These are phyloP conservation scores for Xylariaceae sp. DNA, from an alignment of 2,329 filamentous ascomycete genomes.

Conservation along the genomic window DNA sequence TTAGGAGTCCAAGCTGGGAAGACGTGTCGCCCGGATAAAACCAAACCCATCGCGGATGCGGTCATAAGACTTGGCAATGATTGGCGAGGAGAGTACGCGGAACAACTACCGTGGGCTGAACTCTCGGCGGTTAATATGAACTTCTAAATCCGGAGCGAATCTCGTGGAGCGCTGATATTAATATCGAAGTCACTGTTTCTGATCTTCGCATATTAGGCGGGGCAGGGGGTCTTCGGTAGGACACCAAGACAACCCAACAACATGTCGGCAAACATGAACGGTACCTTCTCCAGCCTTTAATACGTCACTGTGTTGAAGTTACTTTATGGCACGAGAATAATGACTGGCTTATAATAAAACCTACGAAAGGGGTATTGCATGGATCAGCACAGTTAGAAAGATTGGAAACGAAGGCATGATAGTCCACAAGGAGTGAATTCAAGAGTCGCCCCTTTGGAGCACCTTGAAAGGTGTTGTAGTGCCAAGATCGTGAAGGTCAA, in stretches of 20 bases:
- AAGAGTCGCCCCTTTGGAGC: too few species aligned
- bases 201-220: conserved; percentile 37
- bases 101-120: conserved; percentile 39
- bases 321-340: too few species aligned
- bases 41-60: conserved; percentile 36
- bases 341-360: too few species aligned
- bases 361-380: too few species aligned
- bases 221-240: conserved; percentile 33
- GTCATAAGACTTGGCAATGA: conserved; percentile 30
- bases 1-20: conserved; percentile 23
- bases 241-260: conserved; percentile 10
- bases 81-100: conserved; percentile 32
- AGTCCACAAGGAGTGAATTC: too few species aligned
- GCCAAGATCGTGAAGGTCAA: too few species aligned
- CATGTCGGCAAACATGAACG: conserved; percentile 29
- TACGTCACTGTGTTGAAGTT: too few species aligned
- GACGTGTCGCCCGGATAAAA: conserved; percentile 37
- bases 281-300: too few species aligned
- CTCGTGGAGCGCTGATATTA: conserved; percentile 39
- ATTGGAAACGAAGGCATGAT: too few species aligned
- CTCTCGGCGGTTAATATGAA: conserved; percentile 40
- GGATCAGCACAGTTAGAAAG: too few species aligned
- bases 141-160: conserved; percentile 37
- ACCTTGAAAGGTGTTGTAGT: too few species aligned
- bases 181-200: conserved; percentile 29